Conservation (phyloP, 2,329 filamentous ascomycete genomes). For the Penicillium occitanis region DNA sequence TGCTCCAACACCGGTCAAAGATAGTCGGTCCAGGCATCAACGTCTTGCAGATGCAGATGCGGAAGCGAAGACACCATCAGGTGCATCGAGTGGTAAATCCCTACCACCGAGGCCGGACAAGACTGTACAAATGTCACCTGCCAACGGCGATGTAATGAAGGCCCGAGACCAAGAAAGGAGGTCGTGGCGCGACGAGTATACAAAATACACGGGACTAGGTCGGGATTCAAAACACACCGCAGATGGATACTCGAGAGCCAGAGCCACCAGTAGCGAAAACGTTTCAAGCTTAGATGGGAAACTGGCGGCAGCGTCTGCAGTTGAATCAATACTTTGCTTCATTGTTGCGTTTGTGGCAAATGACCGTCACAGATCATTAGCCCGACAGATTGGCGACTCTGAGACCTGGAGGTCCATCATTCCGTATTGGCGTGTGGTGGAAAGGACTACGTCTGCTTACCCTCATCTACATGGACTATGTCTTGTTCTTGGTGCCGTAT, state of each 20-base stretch:
- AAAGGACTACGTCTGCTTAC: constrained; percentile 38
- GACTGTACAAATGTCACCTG: constrained; percentile 31
- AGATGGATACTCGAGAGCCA: constrained; percentile 35
- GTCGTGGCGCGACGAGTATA: constrained; percentile 46
- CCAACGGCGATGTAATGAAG: constrained; percentile 27
- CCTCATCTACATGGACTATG: constrained; percentile 47
- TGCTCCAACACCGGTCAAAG: constrained; percentile 47
- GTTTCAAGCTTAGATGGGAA: constrained; percentile 36
- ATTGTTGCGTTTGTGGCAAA: constrained; percentile 49
- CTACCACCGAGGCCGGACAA: constrained; percentile 29
- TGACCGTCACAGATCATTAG: constrained; percentile 39
- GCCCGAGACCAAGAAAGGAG: constrained; percentile 39
- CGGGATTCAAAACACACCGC: constrained; percentile 49
- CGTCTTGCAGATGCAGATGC: constrained; percentile 43
- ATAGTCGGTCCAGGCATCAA: constrained; percentile 38
- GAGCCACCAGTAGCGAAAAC: constrained; percentile 25
- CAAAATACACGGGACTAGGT: constrained; percentile 45
- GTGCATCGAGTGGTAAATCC: constrained; percentile 30
- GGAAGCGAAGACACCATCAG: constrained; percentile 43
- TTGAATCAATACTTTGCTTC: constrained; percentile 50
- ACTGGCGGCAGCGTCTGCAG: constrained; percentile 39
- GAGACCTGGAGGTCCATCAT: constrained; percentile 50
- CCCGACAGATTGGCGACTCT: constrained; percentile 41
- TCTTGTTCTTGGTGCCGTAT: constrained; percentile 48
- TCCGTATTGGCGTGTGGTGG: constrained; percentile 49